phyloP scores from a whole-genome alignment of 768 basidiomycete species.

The Naganishia vishniacii region DNA sequence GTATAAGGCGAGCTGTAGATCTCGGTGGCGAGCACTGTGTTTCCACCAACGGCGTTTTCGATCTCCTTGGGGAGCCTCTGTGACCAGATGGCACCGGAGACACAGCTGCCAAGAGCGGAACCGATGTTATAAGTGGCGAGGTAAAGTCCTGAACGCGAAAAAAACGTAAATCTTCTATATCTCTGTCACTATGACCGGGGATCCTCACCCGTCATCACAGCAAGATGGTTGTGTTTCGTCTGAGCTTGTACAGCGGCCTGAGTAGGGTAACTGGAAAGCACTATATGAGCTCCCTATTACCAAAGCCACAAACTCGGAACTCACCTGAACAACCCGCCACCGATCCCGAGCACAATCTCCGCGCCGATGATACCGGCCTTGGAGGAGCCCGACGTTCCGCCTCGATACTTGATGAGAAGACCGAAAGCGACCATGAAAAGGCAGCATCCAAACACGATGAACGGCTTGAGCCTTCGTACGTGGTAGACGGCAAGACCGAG shows the following conservation, averaged over 20 bases:
- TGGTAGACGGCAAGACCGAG: conserved; percentile 41
- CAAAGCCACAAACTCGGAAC: background rate
- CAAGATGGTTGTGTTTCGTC: conserved; percentile 34
- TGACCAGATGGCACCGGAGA: conserved; percentile 38
- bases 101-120: conserved; percentile 27
- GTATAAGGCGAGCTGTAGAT: conserved; percentile 40
- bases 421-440: conserved; percentile 42
- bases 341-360: conserved; percentile 41
- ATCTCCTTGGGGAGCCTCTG: conserved; percentile 20
- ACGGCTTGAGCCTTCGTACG: conserved; percentile 37
- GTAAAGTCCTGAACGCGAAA: too few relatives aligned
- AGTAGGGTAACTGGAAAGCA: conserved; percentile 29
- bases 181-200: too few relatives aligned
- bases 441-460: conserved; percentile 41
- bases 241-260: conserved; percentile 36
- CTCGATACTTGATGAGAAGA: conserved; percentile 39
- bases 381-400: conserved; percentile 21
- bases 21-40: conserved; percentile 32
- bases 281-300: background rate
- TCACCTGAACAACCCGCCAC: conserved; percentile 18
- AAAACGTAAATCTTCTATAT: too few relatives aligned
- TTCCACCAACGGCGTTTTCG: conserved; percentile 28
- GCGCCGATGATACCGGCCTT: conserved; percentile 35
- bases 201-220: conserved; percentile 34
- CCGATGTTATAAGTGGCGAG: conserved; percentile 36